These are phyloP conservation scores for Wickerhamiella sergipiensis DNA, from an alignment of 805 yeast species.

Conservation along the genomic window DNA sequence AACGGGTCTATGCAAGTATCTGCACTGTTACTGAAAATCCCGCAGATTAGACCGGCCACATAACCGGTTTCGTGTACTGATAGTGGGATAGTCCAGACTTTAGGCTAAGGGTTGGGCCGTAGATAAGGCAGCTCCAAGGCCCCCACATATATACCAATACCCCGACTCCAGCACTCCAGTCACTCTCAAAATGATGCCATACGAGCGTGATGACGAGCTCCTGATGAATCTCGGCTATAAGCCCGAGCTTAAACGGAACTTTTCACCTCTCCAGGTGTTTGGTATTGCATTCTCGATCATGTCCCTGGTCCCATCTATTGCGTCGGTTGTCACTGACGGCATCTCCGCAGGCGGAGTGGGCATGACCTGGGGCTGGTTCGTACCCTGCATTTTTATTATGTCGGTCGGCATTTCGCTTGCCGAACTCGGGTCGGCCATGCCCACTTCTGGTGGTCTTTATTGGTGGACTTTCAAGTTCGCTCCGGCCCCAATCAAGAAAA, in stretches of 20 bases:
- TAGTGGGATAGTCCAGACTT: neutral
- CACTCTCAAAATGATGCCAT: neutral
- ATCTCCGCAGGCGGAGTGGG: conserved; percentile 52
- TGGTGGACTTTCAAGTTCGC: conserved; percentile 58
- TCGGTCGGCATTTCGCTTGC: conserved; percentile 50
- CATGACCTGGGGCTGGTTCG: conserved; percentile 62
- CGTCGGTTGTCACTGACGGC: conserved; percentile 40
- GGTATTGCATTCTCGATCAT: conserved; percentile 62
- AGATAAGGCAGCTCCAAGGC: neutral
- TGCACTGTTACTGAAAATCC: neutral
- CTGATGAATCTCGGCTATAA: conserved; percentile 49
- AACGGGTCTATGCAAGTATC: too few relatives aligned
- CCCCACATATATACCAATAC: neutral
- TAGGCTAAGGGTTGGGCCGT: neutral
- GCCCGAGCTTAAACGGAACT: conserved; percentile 49
- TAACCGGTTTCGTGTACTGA: neutral
- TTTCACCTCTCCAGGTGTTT: conserved; percentile 49
- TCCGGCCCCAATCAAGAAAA: conserved; percentile 38
- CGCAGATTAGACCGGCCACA: neutral
- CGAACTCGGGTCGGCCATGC: conserved; percentile 53
- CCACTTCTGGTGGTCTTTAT: conserved; percentile 65
- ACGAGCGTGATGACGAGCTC: conserved; percentile 21
- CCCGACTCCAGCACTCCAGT: too few relatives aligned
- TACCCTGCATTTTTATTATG: conserved; percentile 42
- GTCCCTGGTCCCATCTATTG: conserved; percentile 51